These are phyloP conservation scores for Rhynchospora breviuscula DNA, from an alignment of 176 grass and related monocot species.

Conservation along the genomic window DNA sequence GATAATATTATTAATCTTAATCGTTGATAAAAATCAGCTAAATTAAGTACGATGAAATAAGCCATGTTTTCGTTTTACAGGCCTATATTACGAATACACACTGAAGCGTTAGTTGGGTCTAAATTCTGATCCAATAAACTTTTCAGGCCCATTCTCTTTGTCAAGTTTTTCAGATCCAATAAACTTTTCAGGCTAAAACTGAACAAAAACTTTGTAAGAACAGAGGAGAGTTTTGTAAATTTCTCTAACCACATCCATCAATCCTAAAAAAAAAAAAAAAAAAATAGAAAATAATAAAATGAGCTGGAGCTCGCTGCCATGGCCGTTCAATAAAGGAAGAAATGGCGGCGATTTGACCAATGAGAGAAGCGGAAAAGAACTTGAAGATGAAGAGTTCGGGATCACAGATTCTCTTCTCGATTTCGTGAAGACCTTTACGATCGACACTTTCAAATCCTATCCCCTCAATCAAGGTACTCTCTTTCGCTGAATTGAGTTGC, in stretches of 20 bases:
- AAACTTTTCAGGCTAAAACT: too few relatives aligned
- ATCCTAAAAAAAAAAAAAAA: background rate
- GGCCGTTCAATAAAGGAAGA: slow-evolving; percentile 15
- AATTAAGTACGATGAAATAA: background rate
- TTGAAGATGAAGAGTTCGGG: slow-evolving; percentile 11
- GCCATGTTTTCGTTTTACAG: too few relatives aligned
- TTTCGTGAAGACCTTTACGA: slow-evolving; percentile 18
- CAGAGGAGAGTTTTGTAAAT: background rate
- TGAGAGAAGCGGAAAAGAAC: background rate
- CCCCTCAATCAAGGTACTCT: slow-evolving; percentile 9
- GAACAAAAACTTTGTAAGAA: background rate
- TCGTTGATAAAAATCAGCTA: background rate
- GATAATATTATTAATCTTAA: background rate
- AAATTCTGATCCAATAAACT: background rate
- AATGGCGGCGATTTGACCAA: background rate
- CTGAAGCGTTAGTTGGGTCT: background rate
- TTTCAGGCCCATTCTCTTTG: background rate
- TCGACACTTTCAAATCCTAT: slow-evolving; percentile 18
- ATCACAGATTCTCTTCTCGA: slow-evolving; percentile 17
- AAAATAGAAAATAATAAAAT: background rate
- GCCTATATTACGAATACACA: too few relatives aligned
- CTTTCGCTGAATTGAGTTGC: background rate
- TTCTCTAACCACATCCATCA: background rate
- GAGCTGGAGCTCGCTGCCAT: slow-evolving; percentile 27
- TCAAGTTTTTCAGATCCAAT: background rate